Conservation (phyloP, 2,329 filamentous ascomycete species). For the Cladosporium velox region DNA sequence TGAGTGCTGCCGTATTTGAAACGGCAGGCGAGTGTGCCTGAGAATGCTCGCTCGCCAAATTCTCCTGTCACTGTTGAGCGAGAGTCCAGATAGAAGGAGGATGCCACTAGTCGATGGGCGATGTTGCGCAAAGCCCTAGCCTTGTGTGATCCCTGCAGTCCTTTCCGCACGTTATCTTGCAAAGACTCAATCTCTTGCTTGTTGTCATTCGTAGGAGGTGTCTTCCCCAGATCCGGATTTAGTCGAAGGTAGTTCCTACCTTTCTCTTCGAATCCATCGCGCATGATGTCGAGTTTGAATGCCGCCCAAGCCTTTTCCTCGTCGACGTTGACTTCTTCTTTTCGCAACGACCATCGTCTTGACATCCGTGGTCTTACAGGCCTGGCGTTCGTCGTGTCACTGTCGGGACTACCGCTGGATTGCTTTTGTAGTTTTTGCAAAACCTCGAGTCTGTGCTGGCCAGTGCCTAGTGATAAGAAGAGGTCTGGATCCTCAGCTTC, state of each 20-base stretch:
- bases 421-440: not conserved
- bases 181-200: slow-evolving; percentile 38
- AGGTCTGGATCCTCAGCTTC: slow-evolving; percentile 34
- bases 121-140: slow-evolving; percentile 32
- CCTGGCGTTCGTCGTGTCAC: not conserved
- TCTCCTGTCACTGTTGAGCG: slow-evolving; percentile 36
- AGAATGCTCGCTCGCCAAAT: slow-evolving; percentile 36
- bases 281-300: slow-evolving; percentile 27
- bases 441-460: slow-evolving; percentile 33
- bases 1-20: slow-evolving; percentile 39
- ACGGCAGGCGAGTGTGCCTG: slow-evolving; percentile 37
- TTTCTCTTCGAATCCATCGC: slow-evolving; percentile 17
- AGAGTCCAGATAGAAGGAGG: slow-evolving; percentile 43
- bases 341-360: slow-evolving; percentile 8
- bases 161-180: slow-evolving; percentile 36
- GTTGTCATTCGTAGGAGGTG: slow-evolving; percentile 37
- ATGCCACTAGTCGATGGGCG: slow-evolving; percentile 40
- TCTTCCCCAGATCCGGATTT: slow-evolving; percentile 28
- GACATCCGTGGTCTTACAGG: slow-evolving; percentile 3
- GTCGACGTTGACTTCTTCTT: slow-evolving; percentile 30
- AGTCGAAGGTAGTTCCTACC: slow-evolving; percentile 31
- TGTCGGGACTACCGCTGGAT: not conserved
- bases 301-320: slow-evolving; percentile 40
- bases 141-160: slow-evolving; percentile 32
- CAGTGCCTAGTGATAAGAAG: slow-evolving; percentile 39